Conservation (phyloP, 2,329 filamentous ascomycete species). For the Cordyceps cicadae region DNA sequence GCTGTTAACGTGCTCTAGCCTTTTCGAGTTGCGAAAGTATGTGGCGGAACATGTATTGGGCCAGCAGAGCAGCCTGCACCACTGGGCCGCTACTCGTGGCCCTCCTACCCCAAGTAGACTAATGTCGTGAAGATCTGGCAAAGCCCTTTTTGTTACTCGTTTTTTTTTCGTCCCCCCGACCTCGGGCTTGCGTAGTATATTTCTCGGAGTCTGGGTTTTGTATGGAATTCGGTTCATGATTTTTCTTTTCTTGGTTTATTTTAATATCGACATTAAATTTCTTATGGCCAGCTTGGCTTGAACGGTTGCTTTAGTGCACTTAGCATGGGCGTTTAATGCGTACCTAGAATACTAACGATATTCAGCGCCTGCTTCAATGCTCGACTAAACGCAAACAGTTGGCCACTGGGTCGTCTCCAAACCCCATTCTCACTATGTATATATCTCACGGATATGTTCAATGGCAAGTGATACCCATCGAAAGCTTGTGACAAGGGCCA, state of each 20-base stretch:
- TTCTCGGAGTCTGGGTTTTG: slow-evolving; percentile 34
- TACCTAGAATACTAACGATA: slow-evolving; percentile 7
- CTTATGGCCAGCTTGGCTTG: slow-evolving; percentile 1
- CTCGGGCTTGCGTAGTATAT: slow-evolving; percentile 25
- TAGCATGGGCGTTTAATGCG: slow-evolving; percentile 9
- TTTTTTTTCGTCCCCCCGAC: slow-evolving; percentile 16
- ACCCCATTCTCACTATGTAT: too few relatives aligned
- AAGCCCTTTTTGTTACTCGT: not conserved
- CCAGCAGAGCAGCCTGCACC: not conserved
- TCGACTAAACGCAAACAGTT: not conserved
- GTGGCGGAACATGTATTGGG: not conserved
- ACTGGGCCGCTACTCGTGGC: not conserved
- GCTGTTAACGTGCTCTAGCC: slow-evolving; percentile 34
- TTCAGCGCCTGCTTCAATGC: slow-evolving; percentile 1
- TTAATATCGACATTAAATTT: slow-evolving; percentile 15
- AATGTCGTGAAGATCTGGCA: slow-evolving; percentile 6
- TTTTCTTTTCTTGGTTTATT: slow-evolving; percentile 23
- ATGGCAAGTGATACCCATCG: too few relatives aligned
- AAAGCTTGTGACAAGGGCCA: not conserved
- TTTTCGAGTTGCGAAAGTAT: not conserved
- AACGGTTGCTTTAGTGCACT: not conserved
- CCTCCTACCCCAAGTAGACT: slow-evolving; percentile 2
- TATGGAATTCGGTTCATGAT: slow-evolving; percentile 29
- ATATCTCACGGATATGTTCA: too few relatives aligned
- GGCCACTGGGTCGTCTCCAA: not conserved